phyloP scores from a whole-genome alignment of 2,329 filamentous ascomycete species.

The Fusarium robinianum region DNA sequence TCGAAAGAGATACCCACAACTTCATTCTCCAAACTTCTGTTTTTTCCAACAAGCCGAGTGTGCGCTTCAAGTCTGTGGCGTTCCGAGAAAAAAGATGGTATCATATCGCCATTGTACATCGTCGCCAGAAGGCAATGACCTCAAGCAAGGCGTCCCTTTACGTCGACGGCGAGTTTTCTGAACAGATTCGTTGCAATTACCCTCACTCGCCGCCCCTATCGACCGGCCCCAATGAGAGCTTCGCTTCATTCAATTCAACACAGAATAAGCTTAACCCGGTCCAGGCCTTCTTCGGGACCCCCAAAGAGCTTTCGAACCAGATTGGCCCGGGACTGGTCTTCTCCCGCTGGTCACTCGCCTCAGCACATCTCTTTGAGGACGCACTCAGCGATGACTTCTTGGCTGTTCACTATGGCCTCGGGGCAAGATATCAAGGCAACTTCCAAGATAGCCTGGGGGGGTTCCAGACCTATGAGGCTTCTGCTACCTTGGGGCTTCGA shows the following conservation, averaged over 20 bases:
- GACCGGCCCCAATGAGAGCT: conserved; percentile 67
- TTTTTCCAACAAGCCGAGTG: conserved; percentile 80
- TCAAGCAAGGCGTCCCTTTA: conserved; percentile 85
- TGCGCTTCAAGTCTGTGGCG: conserved; percentile 83
- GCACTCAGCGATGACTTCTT: conserved; percentile 88
- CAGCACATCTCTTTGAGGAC: conserved; percentile 86
- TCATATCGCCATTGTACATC: conserved; percentile 87
- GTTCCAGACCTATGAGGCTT: conserved; percentile 95
- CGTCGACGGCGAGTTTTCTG: conserved; percentile 90
- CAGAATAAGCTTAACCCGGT: conserved; percentile 67
- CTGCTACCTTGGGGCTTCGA: conserved; percentile 83
- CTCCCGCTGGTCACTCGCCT: conserved; percentile 87
- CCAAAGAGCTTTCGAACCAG: conserved; percentile 79
- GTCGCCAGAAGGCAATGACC: conserved; percentile 72
- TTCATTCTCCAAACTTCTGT: conserved; percentile 97
- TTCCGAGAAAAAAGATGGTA: conserved; percentile 87
- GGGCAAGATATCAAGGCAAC: conserved; percentile 90
- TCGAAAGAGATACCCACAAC: conserved; percentile 91
- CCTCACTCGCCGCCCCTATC: conserved; percentile 73
- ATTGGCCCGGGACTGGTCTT: conserved; percentile 73
- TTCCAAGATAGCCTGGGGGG: conserved; percentile 95
- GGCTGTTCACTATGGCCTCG: conserved; percentile 87
- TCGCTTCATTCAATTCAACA: conserved; percentile 68
- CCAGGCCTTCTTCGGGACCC: conserved; percentile 92
- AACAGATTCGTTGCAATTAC: conserved; percentile 89